Evolutionary conservation across 73 alveolate genomes (phyloP).

Genomic region (Paramecium caudatum): DNA sequence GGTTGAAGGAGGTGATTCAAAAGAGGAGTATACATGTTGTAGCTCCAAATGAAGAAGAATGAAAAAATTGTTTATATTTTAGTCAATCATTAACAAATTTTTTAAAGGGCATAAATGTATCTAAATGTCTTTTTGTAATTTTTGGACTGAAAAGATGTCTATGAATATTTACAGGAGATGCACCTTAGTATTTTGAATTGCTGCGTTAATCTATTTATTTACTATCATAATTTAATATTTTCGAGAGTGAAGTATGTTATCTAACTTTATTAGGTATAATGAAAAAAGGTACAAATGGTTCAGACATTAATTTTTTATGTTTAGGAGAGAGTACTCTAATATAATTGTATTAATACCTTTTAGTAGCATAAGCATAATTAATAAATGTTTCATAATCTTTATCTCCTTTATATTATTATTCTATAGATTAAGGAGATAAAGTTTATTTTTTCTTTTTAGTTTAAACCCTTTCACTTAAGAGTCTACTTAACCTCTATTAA

Average conservation of each 20-base stretch:
- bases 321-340: slow-evolving; percentile 4
- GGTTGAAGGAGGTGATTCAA: slow-evolving; percentile 13
- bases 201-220: background rate
- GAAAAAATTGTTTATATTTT: too few species aligned
- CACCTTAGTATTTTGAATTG: background rate
- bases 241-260: slow-evolving; percentile 47
- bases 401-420: slow-evolving; percentile 11
- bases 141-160: slow-evolving; percentile 60
- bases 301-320: slow-evolving; percentile 48
- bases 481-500: slow-evolving; percentile 1
- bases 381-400: slow-evolving; percentile 34
- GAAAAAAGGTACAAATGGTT: slow-evolving; percentile 55
- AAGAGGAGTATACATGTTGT: slow-evolving; percentile 25
- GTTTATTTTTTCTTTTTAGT: background rate
- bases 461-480: slow-evolving; percentile 19
- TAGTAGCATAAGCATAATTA: background rate
- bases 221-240: slow-evolving; percentile 8
- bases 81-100: too few species aligned
- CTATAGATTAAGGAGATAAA: slow-evolving; percentile 27
- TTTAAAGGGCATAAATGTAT: slow-evolving; percentile 51
- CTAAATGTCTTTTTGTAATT: slow-evolving; percentile 45
- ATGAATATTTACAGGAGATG: slow-evolving; percentile 9
- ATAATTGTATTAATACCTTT: slow-evolving; percentile 21
- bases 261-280: background rate
- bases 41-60: background rate